Base-by-base conservation (phyloP, 2,329 filamentous ascomycete genomes). In the Thelonectria blattea region DNA sequence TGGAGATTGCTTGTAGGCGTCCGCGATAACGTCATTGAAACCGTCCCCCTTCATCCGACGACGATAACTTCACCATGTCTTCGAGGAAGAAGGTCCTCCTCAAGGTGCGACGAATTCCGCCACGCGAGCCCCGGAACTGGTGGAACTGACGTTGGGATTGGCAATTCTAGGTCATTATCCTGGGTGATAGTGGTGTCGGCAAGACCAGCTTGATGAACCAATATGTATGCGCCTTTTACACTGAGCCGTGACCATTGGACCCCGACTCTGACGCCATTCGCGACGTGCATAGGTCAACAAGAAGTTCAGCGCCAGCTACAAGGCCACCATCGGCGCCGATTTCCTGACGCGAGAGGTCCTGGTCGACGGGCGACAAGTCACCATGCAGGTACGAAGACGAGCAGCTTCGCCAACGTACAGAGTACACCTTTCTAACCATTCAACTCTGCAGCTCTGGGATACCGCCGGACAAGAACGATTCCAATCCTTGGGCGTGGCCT, bases 121-220 rank as follows among this genome's bases (percentile, higher is more conserved):
- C 12, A 17, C 24, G 17, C 4, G 41, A 20, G 20, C 34, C 41
- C 3, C 27, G 10, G 9, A 47, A 22, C 32, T 42, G 15, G 12
- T 30, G 39, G 56, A 65, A 53, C 64, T 69, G 58, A 70, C 64
- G 24, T 17, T 48, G 32, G 47, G 42, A 56, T 58, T 30, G 52
- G 53, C 66, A 37, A 15, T 37, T n/a, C 47, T 72, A 98, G 94
- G 93, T 99, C 74, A 99, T 99, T 74, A 98, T 99, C 80, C 89
- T 99, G 71, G 95, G 95, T 72, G 95, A 99, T 79, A 98, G 94
- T 79, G 95, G 95, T 81, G 95, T 99, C 65, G 95, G 95, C 78
- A 99, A 99, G 86, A 99, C 95, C 63, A 97, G 93, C 80, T 88
- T 99, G 87, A 99, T 99, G 95, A 99, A 99, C 83, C 95, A 99